A percentile compares a stretch with the other conserved stretches of the same genome.
phyloP scores from a whole-genome alignment of 768 basidiomycete genomes.

The Phaeolepiota aurea region DNA sequence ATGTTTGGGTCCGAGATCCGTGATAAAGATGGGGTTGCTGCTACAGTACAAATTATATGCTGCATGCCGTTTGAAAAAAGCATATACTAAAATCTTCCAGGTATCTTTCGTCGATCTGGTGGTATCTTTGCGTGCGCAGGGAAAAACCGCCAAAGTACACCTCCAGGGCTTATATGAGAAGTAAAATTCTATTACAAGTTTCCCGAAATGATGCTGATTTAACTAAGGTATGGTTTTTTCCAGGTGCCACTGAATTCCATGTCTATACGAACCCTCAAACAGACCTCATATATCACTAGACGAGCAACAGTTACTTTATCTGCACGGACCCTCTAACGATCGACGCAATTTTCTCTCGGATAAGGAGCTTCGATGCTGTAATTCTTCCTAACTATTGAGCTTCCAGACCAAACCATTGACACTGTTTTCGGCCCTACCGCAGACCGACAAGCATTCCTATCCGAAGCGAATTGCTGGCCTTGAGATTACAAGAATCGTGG shows the following conservation, averaged over 20 bases:
- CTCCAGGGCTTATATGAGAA: slow-evolving; percentile 55
- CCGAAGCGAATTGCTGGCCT: slow-evolving; percentile 56
- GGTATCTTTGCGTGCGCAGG: slow-evolving; percentile 35
- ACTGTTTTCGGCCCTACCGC: background rate
- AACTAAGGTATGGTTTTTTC: slow-evolving; percentile 65
- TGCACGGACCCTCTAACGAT: slow-evolving; percentile 62
- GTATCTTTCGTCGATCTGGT: slow-evolving; percentile 65
- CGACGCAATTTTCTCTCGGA: slow-evolving; percentile 55
- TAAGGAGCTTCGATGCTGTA: slow-evolving; percentile 50
- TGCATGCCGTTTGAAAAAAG: background rate
- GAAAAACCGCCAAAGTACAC: slow-evolving; percentile 46
- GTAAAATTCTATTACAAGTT: slow-evolving; percentile 21
- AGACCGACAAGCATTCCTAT: slow-evolving; percentile 29
- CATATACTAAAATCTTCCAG: slow-evolving; percentile 23
- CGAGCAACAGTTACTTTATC: slow-evolving; percentile 76
- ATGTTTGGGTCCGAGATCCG: slow-evolving; percentile 77
- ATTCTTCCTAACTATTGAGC: slow-evolving; percentile 6
- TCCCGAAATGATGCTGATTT: background rate
- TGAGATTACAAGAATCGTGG: slow-evolving; percentile 53
- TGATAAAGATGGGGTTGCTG: slow-evolving; percentile 86
- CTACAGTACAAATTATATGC: slow-evolving; percentile 40
- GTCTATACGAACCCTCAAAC: too few relatives aligned
- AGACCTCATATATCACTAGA: slow-evolving; percentile 35
- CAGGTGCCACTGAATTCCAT: slow-evolving; percentile 31
- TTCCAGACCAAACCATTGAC: too few relatives aligned